These are phyloP conservation scores for Diaporthe citriasiana DNA, from an alignment of 2,329 filamentous ascomycete species.

Conservation along the genomic window DNA sequence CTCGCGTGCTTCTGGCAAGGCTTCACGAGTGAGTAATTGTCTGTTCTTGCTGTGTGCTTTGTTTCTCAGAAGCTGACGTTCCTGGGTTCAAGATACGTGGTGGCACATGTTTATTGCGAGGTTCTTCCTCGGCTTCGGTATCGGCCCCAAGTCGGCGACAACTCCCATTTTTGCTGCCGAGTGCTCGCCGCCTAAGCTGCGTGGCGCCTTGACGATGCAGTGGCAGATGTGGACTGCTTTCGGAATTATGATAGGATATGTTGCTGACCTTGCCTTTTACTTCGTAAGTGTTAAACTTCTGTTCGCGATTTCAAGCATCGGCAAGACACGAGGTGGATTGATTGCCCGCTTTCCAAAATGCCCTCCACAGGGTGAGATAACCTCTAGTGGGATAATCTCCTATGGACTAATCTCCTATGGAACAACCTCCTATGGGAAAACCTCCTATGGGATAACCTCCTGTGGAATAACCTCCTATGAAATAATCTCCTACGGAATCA, in stretches of 20 bases:
- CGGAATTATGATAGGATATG: constrained; percentile 70
- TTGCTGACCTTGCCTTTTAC: constrained; percentile 73
- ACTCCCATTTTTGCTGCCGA: constrained; percentile 79
- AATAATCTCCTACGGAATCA: too few relatives aligned
- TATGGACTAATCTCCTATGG: too few relatives aligned
- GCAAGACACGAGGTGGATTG: not conserved
- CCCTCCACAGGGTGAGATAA: too few relatives aligned
- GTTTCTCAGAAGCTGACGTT: not conserved
- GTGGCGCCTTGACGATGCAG: constrained; percentile 78
- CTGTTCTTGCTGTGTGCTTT: not conserved
- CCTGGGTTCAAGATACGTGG: constrained; percentile 60
- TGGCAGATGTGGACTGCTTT: constrained; percentile 62
- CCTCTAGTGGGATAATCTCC: too few relatives aligned
- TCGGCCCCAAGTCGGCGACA: constrained; percentile 79
- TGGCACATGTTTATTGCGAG: constrained; percentile 80
- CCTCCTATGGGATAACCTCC: too few relatives aligned
- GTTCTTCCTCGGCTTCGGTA: constrained; percentile 78
- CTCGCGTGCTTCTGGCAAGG: constrained; percentile 66
- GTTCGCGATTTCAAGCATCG: not conserved
- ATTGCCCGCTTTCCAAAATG: too few relatives aligned
- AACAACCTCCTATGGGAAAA: too few relatives aligned
- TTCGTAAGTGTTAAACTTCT: constrained; percentile 51
- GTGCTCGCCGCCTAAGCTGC: constrained; percentile 72
- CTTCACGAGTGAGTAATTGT: constrained; percentile 51
- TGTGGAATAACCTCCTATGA: too few relatives aligned